These are phyloP conservation scores for Suillus decipiens DNA, from an alignment of 768 basidiomycete genomes.

Conservation along the genomic window DNA sequence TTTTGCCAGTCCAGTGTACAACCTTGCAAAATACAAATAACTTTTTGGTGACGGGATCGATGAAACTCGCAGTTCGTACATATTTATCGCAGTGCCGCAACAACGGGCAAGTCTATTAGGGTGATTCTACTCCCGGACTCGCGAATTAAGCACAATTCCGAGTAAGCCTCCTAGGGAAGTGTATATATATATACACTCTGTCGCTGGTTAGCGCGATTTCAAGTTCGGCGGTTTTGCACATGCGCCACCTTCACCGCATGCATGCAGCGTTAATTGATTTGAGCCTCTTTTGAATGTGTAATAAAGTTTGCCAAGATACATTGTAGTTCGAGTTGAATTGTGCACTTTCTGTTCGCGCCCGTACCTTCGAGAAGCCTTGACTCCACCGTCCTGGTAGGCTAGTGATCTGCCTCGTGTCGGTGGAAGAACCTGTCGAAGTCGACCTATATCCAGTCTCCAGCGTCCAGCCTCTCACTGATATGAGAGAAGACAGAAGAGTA, in stretches of 20 bases:
- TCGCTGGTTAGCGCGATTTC: background rate
- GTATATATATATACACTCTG: background rate
- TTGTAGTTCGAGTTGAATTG: background rate
- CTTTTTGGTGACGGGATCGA: background rate
- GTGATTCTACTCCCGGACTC: background rate
- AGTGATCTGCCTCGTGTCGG: conserved; percentile 3
- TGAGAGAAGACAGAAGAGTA: background rate
- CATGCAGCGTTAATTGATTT: background rate
- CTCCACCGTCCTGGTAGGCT: background rate
- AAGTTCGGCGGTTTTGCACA: background rate
- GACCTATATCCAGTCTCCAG: background rate
- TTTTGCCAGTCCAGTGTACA: background rate
- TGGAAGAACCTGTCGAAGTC: conserved; percentile 5
- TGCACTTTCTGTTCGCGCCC: conserved; percentile 5
- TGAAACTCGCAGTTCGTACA: background rate
- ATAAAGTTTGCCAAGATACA: background rate
- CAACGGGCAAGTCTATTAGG: background rate
- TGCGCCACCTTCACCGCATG: background rate
- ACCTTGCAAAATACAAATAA: conserved; percentile 1
- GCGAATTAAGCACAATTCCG: background rate
- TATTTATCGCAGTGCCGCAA: background rate
- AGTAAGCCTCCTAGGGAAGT: background rate
- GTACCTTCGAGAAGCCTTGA: conserved; percentile 5
- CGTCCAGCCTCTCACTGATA: background rate
- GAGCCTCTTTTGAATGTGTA: conserved; percentile 1